phyloP scores from a whole-genome alignment of 169 alveolate species.

The Eimeria tenella region DNA sequence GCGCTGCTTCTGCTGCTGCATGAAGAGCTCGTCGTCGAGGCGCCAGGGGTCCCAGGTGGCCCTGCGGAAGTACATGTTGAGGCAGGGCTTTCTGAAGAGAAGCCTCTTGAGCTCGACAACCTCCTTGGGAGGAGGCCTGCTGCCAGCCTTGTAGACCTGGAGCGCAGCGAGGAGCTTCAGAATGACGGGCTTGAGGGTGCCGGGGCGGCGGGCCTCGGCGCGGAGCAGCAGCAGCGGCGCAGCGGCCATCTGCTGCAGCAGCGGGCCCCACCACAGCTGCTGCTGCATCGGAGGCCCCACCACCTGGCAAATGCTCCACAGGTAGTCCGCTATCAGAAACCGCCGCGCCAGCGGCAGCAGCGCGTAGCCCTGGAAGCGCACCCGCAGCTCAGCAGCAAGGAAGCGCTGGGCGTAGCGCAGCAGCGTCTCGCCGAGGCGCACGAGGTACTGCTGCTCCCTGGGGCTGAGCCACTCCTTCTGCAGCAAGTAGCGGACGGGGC shows the following conservation, averaged over 20 bases:
- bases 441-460: no score
- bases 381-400: no score
- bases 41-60: neutral
- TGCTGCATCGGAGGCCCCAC: neutral
- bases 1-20: no score
- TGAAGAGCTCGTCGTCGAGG: neutral
- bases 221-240: neutral
- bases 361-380: no score
- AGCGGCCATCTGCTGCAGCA: neutral
- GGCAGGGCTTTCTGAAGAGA: neutral
- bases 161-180: neutral
- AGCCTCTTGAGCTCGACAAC: neutral
- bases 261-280: neutral
- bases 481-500: no score
- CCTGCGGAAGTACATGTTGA: neutral
- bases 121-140: neutral
- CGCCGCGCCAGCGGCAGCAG: neutral
- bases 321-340: neutral
- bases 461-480: no score
- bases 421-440: no score
- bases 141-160: neutral
- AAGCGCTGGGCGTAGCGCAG: no score
- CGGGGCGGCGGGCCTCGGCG: neutral
- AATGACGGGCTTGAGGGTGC: neutral
- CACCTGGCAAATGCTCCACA: neutral